Conservation (phyloP, 148 eudicot genomes). For the Spergularia marina region DNA sequence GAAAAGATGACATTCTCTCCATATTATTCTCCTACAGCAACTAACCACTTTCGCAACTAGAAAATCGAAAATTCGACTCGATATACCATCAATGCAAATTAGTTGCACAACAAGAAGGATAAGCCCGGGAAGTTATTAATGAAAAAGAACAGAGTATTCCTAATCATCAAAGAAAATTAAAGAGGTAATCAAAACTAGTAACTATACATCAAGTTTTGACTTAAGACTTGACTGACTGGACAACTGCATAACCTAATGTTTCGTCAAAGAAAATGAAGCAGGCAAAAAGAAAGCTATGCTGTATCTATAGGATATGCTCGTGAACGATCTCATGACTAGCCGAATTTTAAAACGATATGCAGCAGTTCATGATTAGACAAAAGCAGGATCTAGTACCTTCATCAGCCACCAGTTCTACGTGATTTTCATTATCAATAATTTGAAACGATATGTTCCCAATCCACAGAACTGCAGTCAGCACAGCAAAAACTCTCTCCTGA, state of each 20-base stretch:
- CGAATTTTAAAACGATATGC: neutral
- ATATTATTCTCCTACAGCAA: neutral
- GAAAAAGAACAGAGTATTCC: neutral
- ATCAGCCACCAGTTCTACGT: conserved; percentile 64
- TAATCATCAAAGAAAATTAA: neutral
- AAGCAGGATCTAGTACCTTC: conserved; percentile 61
- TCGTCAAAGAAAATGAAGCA: neutral
- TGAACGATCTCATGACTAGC: neutral
- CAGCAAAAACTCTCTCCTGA: conserved; percentile 65
- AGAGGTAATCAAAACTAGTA: neutral
- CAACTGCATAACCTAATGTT: neutral
- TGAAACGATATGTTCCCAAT: conserved; percentile 88
- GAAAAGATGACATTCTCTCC: too few species aligned
- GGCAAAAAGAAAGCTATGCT: too few species aligned
- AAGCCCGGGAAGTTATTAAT: neutral
- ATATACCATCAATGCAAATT: neutral
- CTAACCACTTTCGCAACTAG: neutral
- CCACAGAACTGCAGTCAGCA: conserved; percentile 91
- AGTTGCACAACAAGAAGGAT: neutral
- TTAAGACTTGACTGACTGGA: neutral
- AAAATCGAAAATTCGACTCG: neutral
- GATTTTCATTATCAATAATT: conserved; percentile 66
- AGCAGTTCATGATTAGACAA: conserved; percentile 3
- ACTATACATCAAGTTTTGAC: neutral
- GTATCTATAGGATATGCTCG: neutral